These are phyloP conservation scores for Xylariomycetidae sp. DNA, from an alignment of 2,329 filamentous ascomycete species.

Conservation along the genomic window DNA sequence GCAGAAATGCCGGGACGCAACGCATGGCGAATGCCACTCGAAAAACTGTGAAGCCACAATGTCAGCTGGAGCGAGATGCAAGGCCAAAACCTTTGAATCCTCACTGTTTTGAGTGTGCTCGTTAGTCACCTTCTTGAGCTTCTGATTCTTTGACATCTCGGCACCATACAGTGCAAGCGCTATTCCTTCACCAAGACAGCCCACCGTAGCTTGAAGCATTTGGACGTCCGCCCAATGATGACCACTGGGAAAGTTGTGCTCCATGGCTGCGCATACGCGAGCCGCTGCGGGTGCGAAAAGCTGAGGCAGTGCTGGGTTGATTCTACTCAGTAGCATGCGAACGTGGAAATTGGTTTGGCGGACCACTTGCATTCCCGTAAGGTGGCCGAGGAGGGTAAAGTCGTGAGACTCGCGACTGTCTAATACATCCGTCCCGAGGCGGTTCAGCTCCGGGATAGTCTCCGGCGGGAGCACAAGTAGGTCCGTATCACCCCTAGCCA, in stretches of 20 bases:
- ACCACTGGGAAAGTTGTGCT: background rate
- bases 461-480: background rate
- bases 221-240: background rate
- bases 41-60: no score
- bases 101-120: conserved; percentile 3
- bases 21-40: conserved; percentile 2
- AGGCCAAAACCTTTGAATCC: no score
- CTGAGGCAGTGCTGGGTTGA: conserved; percentile 2
- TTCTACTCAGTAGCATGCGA: background rate
- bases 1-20: conserved; percentile 1
- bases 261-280: background rate
- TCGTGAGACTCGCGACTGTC: background rate
- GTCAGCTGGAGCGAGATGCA: no score
- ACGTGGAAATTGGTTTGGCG: conserved; percentile 1
- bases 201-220: background rate
- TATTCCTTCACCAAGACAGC: conserved; percentile 2
- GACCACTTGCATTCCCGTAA: conserved; percentile 2
- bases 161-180: conserved; percentile 1
- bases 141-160: background rate
- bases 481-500: conserved; percentile 1
- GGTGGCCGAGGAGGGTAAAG: background rate
- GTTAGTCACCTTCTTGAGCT: background rate
- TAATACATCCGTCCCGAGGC: background rate
- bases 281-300: background rate
- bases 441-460: conserved; percentile 3